phyloP scores from a whole-genome alignment of 176 grass and related monocot species.

The Triticum monococcum region DNA sequence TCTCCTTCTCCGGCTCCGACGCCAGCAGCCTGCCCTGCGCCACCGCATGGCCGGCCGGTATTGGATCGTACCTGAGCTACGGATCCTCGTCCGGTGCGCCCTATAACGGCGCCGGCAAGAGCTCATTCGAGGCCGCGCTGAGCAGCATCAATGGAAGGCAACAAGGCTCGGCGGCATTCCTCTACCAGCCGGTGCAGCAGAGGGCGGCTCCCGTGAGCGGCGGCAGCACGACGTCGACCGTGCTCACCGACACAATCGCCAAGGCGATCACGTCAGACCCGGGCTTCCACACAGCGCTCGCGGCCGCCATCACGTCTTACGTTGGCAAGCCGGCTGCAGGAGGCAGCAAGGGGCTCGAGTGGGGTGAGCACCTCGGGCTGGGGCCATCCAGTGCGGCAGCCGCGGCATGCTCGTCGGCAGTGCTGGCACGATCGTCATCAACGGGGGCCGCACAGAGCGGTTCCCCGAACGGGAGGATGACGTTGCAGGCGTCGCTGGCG shows the following conservation, averaged over 20 bases:
- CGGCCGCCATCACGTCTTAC: conserved; percentile 66
- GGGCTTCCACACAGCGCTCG: conserved; percentile 64
- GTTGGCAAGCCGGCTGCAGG: conserved; percentile 45
- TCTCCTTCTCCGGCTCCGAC: conserved; percentile 63
- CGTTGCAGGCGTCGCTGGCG: conserved; percentile 35
- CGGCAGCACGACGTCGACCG: neutral
- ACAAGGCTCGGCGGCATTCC: neutral
- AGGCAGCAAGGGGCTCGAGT: conserved; percentile 19
- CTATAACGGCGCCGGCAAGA: conserved; percentile 29
- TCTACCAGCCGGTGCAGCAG: conserved; percentile 42
- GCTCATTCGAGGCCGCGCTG: conserved; percentile 21
- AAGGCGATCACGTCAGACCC: conserved; percentile 74
- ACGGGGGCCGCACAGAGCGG: conserved; percentile 4
- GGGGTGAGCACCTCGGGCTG: conserved; percentile 52
- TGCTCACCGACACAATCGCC: conserved; percentile 64
- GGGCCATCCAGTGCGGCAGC: conserved; percentile 1
- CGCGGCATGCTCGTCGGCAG: conserved; percentile 35
- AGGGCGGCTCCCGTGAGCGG: conserved; percentile 17
- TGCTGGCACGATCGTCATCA: conserved; percentile 16
- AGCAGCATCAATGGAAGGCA: conserved; percentile 31
- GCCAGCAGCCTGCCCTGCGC: conserved; percentile 7
- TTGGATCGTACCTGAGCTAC: conserved; percentile 47
- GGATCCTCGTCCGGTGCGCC: conserved; percentile 4
- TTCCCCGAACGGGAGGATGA: conserved; percentile 16
- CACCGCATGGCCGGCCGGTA: conserved; percentile 37